Evolutionary conservation across 2,329 filamentous ascomycete species (phyloP).

Genomic region (Paradendryphiella salina): DNA sequence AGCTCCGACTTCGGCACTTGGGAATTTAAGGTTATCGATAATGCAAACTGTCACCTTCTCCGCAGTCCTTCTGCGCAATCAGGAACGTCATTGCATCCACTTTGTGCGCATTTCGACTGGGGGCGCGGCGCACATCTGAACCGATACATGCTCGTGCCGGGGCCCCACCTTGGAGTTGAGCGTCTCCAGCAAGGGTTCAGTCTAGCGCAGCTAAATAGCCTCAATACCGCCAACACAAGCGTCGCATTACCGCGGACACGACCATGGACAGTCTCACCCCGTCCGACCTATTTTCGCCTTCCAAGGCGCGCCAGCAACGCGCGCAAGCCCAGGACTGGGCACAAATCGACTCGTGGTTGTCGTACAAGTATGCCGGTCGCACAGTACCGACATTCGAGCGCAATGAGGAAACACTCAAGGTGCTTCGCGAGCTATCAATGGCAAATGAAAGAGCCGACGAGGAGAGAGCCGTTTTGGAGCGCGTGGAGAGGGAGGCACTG

Average conservation of each 20-base stretch:
- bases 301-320: slow-evolving; percentile 72
- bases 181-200: slow-evolving; percentile 1
- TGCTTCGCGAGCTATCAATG: slow-evolving; percentile 71
- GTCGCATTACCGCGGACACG: background rate
- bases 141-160: background rate
- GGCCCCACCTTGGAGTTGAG: slow-evolving; percentile 7
- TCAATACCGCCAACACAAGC: slow-evolving; percentile 2
- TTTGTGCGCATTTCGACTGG: slow-evolving; percentile 5
- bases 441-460: slow-evolving; percentile 80
- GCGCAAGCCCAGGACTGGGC: slow-evolving; percentile 89
- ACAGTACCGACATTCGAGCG: slow-evolving; percentile 78
- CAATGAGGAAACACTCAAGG: slow-evolving; percentile 79
- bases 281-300: slow-evolving; percentile 60
- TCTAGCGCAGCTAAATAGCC: background rate
- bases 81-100: slow-evolving; percentile 8
- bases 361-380: slow-evolving; percentile 65
- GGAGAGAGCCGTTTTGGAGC: slow-evolving; percentile 61
- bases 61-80: slow-evolving; percentile 11
- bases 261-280: slow-evolving; percentile 45
- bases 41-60: slow-evolving; percentile 17
- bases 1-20: slow-evolving; percentile 42
- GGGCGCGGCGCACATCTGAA: background rate
- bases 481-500: slow-evolving; percentile 64
- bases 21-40: slow-evolving; percentile 44
- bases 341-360: slow-evolving; percentile 81